Percentiles rank a stretch among this genome's conserved stretches.
These are phyloP conservation scores for Termitomyces titanicus DNA, from an alignment of 768 basidiomycete genomes.

Conservation along the genomic window DNA sequence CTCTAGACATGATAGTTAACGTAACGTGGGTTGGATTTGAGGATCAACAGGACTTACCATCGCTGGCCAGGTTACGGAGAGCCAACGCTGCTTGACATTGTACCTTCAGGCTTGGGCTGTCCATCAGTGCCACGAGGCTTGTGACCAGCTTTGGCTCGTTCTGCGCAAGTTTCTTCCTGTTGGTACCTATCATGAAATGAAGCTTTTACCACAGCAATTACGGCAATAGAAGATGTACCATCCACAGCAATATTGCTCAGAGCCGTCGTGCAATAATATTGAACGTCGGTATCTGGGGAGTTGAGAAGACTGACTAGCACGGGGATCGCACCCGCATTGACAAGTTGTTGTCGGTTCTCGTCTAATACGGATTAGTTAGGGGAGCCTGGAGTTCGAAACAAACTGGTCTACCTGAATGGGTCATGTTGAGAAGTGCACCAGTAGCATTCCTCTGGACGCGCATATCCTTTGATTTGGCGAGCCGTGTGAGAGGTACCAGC, in stretches of 20 bases:
- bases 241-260: conserved; percentile 98
- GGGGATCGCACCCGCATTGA: conserved; percentile 97
- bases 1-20: conserved; percentile 45
- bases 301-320: conserved; percentile 93
- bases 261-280: conserved; percentile 99
- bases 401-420: conserved; percentile 78
- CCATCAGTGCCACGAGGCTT: conserved; percentile 94
- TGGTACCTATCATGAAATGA: conserved; percentile 49
- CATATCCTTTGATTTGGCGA: conserved; percentile 99
- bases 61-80: conserved; percentile 93
- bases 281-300: conserved; percentile 97
- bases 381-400: conserved; percentile 4
- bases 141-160: conserved; percentile 93
- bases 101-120: conserved; percentile 94
- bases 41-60: conserved; percentile 53
- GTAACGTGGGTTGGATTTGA: background rate
- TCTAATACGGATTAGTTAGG: conserved; percentile 44
- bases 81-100: conserved; percentile 98
- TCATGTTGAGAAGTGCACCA: conserved; percentile 98
- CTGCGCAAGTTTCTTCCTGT: conserved; percentile 91
- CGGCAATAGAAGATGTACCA: conserved; percentile 38
- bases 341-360: conserved; percentile 97
- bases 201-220: background rate
- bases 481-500: conserved; percentile 91
- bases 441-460: conserved; percentile 98